These are phyloP conservation scores for Fusarium sarcochroum DNA, from an alignment of 2,329 filamentous ascomycete species.

Conservation along the genomic window DNA sequence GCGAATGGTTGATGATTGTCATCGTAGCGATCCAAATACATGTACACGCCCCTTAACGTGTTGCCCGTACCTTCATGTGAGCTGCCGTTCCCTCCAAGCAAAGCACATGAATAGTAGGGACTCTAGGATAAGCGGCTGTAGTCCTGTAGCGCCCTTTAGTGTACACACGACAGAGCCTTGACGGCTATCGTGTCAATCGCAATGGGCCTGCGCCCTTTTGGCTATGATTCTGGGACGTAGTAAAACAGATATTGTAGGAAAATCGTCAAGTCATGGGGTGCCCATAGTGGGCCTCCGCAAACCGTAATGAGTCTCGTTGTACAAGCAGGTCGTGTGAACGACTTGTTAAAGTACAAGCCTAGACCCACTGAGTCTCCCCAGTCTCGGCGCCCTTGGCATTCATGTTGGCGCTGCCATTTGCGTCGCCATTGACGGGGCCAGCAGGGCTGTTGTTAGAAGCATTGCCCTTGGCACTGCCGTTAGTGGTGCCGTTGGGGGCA, in stretches of 20 bases:
- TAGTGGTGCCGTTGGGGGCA: slow-evolving; percentile 23
- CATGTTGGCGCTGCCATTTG: slow-evolving; percentile 29
- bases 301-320: slow-evolving; percentile 50
- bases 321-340: slow-evolving; percentile 51
- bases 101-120: slow-evolving; percentile 30
- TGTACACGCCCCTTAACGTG: slow-evolving; percentile 49
- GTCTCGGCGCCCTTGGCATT: slow-evolving; percentile 44
- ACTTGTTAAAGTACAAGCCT: slow-evolving; percentile 47
- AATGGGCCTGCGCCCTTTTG: slow-evolving; percentile 44
- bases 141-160: slow-evolving; percentile 50
- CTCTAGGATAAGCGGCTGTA: slow-evolving; percentile 40
- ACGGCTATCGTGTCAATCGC: slow-evolving; percentile 49
- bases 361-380: slow-evolving; percentile 58
- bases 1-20: slow-evolving; percentile 42
- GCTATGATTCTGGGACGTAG: slow-evolving; percentile 47
- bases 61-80: slow-evolving; percentile 28
- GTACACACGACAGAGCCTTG: slow-evolving; percentile 53
- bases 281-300: slow-evolving; percentile 52
- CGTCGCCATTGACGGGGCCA: slow-evolving; percentile 39
- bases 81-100: slow-evolving; percentile 34
- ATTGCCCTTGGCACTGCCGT: slow-evolving; percentile 35
- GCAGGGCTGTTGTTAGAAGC: slow-evolving; percentile 22
- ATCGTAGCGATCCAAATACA: slow-evolving; percentile 53
- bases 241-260: slow-evolving; percentile 55
- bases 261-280: slow-evolving; percentile 60